Evolutionary conservation across 2,329 filamentous ascomycete genomes (phyloP), one percentile per base, ranked within the genome.

Genomic region (Colletotrichum orbiculare): DNA sequence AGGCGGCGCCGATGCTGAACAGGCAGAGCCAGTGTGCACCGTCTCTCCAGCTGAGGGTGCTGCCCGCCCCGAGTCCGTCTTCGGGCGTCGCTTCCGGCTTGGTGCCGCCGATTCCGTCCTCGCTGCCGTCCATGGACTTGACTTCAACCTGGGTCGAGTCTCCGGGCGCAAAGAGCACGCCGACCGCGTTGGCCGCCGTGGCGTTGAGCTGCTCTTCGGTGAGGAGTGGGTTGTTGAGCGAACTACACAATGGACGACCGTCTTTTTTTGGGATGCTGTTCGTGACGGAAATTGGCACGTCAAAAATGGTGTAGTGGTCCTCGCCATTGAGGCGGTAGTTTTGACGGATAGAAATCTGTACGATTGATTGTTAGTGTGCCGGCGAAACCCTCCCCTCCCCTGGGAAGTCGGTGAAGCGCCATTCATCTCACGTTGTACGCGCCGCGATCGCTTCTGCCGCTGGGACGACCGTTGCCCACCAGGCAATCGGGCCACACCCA

Each of bases 401-500:
- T 10, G 42, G 35, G 10, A n/a, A 12, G 13, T 8, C 13, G 42
- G 13, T 13, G 38, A 9, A 41, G 38, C 38, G 38, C 13, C 38
- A 41, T 9, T 41, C 38, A 9, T 73, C 78, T 73, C 67, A 85
- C 83, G 70, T 92, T 92, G 73, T 92, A 92, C 15, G 79, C 77
- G 3, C 89, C 89, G 3, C 88, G 81, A 33, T 83, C 84, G 54
- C 83, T 87, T 78, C 78, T 0, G 76, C 73, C 4, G 76, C 74
- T 70, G 34, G 83, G 79, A 68, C 83, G 74, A 3, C 87, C 87
- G 54, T 89, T 79, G 15, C 89, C 89, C 3, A 88, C 86, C 0
- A 92, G 79, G 70, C 90, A 92, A 63, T 85, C 83, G 0, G 90
- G 90, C 89, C 89, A 92, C 17, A 85, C 79, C 88, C 90, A 92